Evolutionary conservation across 352 stramenopile genomes (phyloP).

Genomic region (Blastocystis sp.): DNA sequence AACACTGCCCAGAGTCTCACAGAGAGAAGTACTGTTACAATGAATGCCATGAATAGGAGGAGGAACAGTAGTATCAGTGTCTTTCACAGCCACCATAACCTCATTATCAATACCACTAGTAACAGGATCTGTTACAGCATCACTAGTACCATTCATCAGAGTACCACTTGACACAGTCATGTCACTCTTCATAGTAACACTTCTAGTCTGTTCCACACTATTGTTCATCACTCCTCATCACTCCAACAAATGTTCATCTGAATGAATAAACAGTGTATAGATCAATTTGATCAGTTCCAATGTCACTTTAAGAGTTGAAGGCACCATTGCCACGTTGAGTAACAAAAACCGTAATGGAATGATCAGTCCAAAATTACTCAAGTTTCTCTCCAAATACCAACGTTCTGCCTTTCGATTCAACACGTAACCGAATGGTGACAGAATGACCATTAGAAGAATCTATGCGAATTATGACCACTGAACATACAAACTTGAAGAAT

Average conservation of each 20-base stretch:
- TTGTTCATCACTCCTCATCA: no score
- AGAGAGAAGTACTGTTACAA: constrained; percentile 67
- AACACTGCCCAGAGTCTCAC: constrained; percentile 81
- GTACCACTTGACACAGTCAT: no score
- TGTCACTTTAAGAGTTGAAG: constrained; percentile 81
- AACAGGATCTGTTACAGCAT: no score
- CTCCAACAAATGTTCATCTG: constrained; percentile 64
- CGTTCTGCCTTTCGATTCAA: constrained; percentile 77
- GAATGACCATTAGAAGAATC: constrained; percentile 58
- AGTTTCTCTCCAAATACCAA: constrained; percentile 71
- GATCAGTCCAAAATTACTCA: constrained; percentile 64
- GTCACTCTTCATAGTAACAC: no score
- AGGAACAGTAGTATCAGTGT: no score
- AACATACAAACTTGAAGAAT: constrained; percentile 72
- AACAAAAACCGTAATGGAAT: constrained; percentile 75
- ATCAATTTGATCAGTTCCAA: constrained; percentile 64
- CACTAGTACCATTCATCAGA: no score
- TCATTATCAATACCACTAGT: no score
- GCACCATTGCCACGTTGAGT: constrained; percentile 80
- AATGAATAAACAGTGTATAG: constrained; percentile 60
- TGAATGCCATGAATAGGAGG: constrained; percentile 63
- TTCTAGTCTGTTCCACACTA: no score
- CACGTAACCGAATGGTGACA: constrained; percentile 74
- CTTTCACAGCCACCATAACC: no score
- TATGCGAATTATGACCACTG: constrained; percentile 61